These are phyloP conservation scores for Coemansia sp. DNA, from an alignment of 192 early-diverging fungal genomes.

Conservation along the genomic window DNA sequence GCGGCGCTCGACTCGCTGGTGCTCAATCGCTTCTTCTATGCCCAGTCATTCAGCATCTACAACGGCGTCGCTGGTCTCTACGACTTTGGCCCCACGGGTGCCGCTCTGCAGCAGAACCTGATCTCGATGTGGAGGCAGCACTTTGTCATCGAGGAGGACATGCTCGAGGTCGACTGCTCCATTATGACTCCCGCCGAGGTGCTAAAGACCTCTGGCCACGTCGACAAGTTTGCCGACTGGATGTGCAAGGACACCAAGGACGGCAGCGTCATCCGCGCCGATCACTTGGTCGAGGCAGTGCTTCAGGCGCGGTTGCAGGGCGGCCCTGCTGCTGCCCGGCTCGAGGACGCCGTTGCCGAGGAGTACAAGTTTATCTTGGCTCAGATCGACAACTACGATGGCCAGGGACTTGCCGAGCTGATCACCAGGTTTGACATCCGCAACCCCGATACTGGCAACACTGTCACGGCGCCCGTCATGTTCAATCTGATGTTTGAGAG, in stretches of 20 bases:
- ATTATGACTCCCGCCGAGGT: slow-evolving; percentile 98
- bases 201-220: slow-evolving; percentile 98
- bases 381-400: slow-evolving; percentile 96
- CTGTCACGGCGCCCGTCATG: slow-evolving; percentile 83
- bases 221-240: slow-evolving; percentile 98
- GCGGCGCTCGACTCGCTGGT: slow-evolving; percentile 73
- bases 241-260: slow-evolving; percentile 95
- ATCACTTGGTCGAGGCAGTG: slow-evolving; percentile 96
- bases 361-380: slow-evolving; percentile 90
- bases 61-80: slow-evolving; percentile 97
- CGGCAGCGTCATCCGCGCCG: slow-evolving; percentile 95
- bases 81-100: slow-evolving; percentile 96
- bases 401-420: slow-evolving; percentile 81
- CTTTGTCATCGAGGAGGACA: slow-evolving; percentile 99
- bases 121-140: slow-evolving; percentile 90
- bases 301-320: slow-evolving; percentile 89
- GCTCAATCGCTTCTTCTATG: slow-evolving; percentile 94
- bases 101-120: slow-evolving; percentile 91
- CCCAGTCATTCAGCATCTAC: slow-evolving; percentile 95
- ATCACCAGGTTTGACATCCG: slow-evolving; percentile 85
- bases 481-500: slow-evolving; percentile 99
- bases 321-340: slow-evolving; percentile 68
- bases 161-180: slow-evolving; percentile 98
- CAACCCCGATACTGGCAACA: slow-evolving; percentile 91
- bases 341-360: slow-evolving; percentile 62